Base-by-base conservation (phyloP, 2,329 filamentous ascomycete genomes). In the Zymoseptoria passerinii region DNA sequence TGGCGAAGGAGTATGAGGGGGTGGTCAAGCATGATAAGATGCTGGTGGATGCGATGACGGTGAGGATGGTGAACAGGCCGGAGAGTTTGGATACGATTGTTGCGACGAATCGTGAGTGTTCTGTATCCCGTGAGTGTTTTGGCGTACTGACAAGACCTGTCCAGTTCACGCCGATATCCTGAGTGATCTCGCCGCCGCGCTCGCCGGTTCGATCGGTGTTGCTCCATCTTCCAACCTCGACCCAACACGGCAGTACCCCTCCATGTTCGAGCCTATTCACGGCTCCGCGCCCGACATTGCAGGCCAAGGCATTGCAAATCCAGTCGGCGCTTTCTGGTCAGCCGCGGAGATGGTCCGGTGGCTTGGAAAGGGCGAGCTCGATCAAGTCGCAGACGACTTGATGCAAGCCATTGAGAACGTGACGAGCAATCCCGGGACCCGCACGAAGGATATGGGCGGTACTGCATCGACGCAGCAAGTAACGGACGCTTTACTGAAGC, bases 191-290 rank as follows among this genome's bases (percentile, higher is more conserved):
- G 87, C 86, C 5, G 86, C 87, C 13, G 84, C 85, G 0, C 75
- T 89, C 6, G 86, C 86, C 2, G 86, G 86, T 0, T 85, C 81
- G 1, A 89, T 89, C 60, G 86, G 87, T 8, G 88, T 90, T 58
- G 86, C 86, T 3, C 85, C 86, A 2, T 88, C 85, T 0, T 84
- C 81, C 49, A 89, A 89, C 65, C 75, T 89, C 1, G 85, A 89
- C 63, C 85, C 86, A 1, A 83, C 80, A 0, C 75, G 81, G 16
- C 67, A 79, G 62, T 80, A 83, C 60, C 84, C 84, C 0, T 80
- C 77, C 55, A 83, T 84, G 80, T 85, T 84, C 61, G 82, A 84
- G 73, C 82, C 82, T 0, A 83, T 84, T 55, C 81, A 83, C 64
- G 64, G 64, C 52, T 63, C 62, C 1, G 64, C 64, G 8, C 63